Conservation (phyloP, 2,329 filamentous ascomycete genomes). For the Arthrinium puccinioides region DNA sequence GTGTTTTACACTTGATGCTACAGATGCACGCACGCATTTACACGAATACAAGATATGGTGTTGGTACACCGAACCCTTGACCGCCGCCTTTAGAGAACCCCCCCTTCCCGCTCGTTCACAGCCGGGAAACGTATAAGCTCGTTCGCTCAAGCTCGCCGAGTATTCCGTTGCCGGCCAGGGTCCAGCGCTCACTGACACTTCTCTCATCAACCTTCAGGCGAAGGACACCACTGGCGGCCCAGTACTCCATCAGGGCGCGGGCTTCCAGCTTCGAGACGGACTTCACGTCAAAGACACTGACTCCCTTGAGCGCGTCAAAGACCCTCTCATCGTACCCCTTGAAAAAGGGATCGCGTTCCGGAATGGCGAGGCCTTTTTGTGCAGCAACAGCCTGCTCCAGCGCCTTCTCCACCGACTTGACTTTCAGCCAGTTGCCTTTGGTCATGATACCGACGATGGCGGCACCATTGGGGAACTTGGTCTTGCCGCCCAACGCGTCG, state of each 20-base stretch:
- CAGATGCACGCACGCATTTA: constrained; percentile 2
- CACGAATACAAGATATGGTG: constrained; percentile 1
- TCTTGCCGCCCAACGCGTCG: constrained; percentile 58
- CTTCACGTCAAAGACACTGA: constrained; percentile 49
- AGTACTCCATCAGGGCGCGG: constrained; percentile 82
- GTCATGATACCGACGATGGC: constrained; percentile 69
- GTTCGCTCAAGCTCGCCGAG: constrained; percentile 76
- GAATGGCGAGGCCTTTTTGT: constrained; percentile 25
- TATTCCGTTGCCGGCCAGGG: constrained; percentile 70
- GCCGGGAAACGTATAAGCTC: constrained; percentile 25
- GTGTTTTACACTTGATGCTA: no score
- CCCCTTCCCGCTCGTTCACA: constrained; percentile 2
- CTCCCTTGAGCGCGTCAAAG: constrained; percentile 42
- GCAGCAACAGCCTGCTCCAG: constrained; percentile 49
- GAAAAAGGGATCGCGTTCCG: constrained; percentile 43
- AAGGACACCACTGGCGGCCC: constrained; percentile 77
- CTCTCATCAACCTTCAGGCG: constrained; percentile 62
- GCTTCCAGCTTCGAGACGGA: constrained; percentile 71
- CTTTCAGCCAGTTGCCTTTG: constrained; percentile 59
- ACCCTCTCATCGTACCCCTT: constrained; percentile 50
- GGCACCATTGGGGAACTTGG: constrained; percentile 62
- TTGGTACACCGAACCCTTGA: no score
- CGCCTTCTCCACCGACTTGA: constrained; percentile 61
- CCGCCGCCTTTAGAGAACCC: background rate
- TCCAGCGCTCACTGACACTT: constrained; percentile 76